Conservation (phyloP, 768 basidiomycete genomes). For the Russula olivacea region DNA sequence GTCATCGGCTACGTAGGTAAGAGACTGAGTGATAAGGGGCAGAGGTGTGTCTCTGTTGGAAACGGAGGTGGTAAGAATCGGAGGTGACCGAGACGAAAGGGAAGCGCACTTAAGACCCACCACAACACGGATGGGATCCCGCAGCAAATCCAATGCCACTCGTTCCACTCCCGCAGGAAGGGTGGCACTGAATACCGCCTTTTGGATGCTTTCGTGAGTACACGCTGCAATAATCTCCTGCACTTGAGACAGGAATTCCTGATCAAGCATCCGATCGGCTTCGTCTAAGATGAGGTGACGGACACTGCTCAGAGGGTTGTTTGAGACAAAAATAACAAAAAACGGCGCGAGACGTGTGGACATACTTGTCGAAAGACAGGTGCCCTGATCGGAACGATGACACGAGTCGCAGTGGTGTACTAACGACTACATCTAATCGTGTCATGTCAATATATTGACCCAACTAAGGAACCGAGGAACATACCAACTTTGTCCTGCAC, state of each 20-base stretch:
- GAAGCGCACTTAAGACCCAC: conserved; percentile 88
- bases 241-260: conserved; percentile 83
- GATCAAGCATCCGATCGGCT: conserved; percentile 84
- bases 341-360: conserved; percentile 28
- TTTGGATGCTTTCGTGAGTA: conserved; percentile 61
- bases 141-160: conserved; percentile 77
- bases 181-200: conserved; percentile 92
- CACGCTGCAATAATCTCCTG: conserved; percentile 83
- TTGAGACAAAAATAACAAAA: conserved; percentile 15
- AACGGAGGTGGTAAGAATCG: conserved; percentile 2
- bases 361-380: conserved; percentile 69
- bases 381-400: conserved; percentile 65
- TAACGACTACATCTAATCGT: conserved; percentile 77
- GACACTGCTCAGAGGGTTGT: conserved; percentile 45
- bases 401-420: conserved; percentile 87
- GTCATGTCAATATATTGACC: conserved; percentile 1
- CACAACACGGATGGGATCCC: conserved; percentile 86
- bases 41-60: conserved; percentile 81
- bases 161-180: conserved; percentile 86
- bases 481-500: conserved; percentile 71
- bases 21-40: conserved; percentile 79
- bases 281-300: conserved; percentile 85
- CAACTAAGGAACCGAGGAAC: conserved; percentile 26
- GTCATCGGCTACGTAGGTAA: conserved; percentile 91
- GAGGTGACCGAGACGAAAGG: neutral